Conservation (phyloP, 441 rosid species). For the Euphorbia corollata region DNA sequence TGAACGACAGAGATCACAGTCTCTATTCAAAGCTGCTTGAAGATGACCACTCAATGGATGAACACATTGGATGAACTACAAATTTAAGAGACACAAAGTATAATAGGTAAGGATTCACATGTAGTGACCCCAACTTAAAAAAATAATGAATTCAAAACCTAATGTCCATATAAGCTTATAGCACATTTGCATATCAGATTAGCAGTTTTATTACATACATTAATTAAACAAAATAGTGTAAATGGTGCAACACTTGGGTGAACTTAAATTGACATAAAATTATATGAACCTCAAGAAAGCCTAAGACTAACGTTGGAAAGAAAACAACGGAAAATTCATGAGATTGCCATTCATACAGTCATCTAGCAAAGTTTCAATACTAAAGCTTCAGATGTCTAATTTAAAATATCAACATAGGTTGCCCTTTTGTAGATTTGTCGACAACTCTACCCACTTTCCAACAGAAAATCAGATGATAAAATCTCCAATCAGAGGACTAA, state of each 20-base stretch:
- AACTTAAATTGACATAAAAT: too few relatives aligned
- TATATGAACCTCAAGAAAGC: too few relatives aligned
- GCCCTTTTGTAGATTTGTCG: neutral
- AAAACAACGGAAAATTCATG: neutral
- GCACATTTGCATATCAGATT: too few relatives aligned
- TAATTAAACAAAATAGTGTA: too few relatives aligned
- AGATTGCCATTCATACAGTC: neutral
- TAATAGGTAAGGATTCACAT: slow-evolving; percentile 14
- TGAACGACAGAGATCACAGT: slow-evolving; percentile 51
- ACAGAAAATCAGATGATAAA: neutral
- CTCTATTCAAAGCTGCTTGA: slow-evolving; percentile 61
- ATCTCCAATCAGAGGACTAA: neutral
- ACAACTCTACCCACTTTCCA: neutral
- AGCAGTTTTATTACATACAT: too few relatives aligned
- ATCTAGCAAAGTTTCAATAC: neutral
- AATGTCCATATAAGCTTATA: neutral
- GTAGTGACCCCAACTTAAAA: slow-evolving; percentile 1
- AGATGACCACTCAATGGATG: slow-evolving; percentile 82
- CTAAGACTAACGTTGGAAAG: too few relatives aligned
- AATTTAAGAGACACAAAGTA: slow-evolving; percentile 15
- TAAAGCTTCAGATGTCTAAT: neutral
- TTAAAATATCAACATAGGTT: neutral
- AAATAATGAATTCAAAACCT: slow-evolving; percentile 12
- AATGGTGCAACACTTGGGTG: too few relatives aligned
- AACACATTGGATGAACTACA: slow-evolving; percentile 58